Evolutionary conservation across 2,329 filamentous ascomycete genomes (phyloP).

Genomic region (Bipolaris victoriae): DNA sequence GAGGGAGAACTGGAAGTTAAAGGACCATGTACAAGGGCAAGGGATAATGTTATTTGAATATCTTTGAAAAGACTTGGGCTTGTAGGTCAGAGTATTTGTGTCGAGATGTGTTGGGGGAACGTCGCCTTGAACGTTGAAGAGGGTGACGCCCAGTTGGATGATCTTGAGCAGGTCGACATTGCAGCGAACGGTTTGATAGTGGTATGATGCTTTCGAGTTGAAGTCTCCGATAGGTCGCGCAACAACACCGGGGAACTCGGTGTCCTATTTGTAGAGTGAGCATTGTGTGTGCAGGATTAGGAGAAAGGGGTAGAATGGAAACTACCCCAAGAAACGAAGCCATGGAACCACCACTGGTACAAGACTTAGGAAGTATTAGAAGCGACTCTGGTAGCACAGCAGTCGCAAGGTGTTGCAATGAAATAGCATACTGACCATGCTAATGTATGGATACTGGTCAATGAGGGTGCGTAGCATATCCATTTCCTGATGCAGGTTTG

Average conservation of each 20-base stretch:
- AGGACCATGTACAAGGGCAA: slow-evolving; percentile 94
- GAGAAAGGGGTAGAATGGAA: slow-evolving; percentile 8
- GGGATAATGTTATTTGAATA: slow-evolving; percentile 62
- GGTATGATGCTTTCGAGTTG: slow-evolving; percentile 93
- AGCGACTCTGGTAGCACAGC: slow-evolving; percentile 8
- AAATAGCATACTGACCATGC: slow-evolving; percentile 74
- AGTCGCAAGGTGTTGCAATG: slow-evolving; percentile 3
- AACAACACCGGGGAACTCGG: slow-evolving; percentile 97
- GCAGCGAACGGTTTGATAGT: slow-evolving; percentile 95
- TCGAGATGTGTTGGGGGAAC: slow-evolving; percentile 74
- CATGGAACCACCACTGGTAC: slow-evolving; percentile 8
- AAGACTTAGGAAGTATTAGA: slow-evolving; percentile 22
- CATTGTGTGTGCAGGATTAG: neutral
- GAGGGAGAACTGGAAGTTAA: slow-evolving; percentile 97
- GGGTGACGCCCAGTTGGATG: slow-evolving; percentile 92
- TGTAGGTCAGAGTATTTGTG: slow-evolving; percentile 50
- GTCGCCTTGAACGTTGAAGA: slow-evolving; percentile 91
- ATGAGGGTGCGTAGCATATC: slow-evolving; percentile 79
- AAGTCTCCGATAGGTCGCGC: slow-evolving; percentile 94
- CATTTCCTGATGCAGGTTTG: slow-evolving; percentile 92
- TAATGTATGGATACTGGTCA: slow-evolving; percentile 92
- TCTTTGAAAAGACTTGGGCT: slow-evolving; percentile 54
- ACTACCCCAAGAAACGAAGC: slow-evolving; percentile 15
- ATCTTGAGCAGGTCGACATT: slow-evolving; percentile 98
- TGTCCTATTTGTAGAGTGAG: slow-evolving; percentile 68